These are phyloP conservation scores for Bruguiera gymnorhiza DNA, from an alignment of 345 rosid species.

Conservation along the genomic window DNA sequence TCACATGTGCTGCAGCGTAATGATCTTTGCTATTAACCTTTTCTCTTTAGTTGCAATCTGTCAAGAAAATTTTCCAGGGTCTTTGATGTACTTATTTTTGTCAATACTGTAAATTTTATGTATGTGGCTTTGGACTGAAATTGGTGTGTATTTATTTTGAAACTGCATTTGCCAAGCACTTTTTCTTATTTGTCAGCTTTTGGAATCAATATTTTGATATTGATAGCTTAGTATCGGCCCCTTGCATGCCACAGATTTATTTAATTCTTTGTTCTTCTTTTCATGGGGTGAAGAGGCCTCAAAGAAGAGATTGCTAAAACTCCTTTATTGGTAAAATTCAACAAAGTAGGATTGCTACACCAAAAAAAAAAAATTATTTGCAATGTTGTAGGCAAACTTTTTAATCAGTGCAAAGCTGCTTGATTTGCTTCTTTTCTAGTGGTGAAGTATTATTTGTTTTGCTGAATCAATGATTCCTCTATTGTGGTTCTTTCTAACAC, in stretches of 20 bases:
- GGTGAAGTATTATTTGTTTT: neutral
- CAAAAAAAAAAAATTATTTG: too few species aligned
- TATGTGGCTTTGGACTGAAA: neutral
- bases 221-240: neutral
- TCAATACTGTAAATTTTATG: neutral
- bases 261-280: neutral
- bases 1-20: conserved; percentile 91
- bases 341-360: too few species aligned
- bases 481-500: conserved; percentile 15
- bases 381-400: neutral
- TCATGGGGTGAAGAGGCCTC: neutral
- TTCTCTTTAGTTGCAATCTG: neutral
- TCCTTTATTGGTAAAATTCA: neutral
- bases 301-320: neutral
- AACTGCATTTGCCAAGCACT: neutral
- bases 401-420: neutral
- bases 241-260: neutral
- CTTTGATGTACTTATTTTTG: neutral
- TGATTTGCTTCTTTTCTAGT: neutral
- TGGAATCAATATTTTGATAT: neutral
- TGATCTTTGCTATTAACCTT: conserved; percentile 22
- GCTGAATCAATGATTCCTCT: conserved; percentile 1
- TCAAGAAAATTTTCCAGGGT: neutral
- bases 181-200: neutral
- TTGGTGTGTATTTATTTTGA: neutral